These are phyloP conservation scores for Austroboletus novae-zelandiae DNA, from an alignment of 1,284 basidiomycete genomes.

Conservation along the genomic window DNA sequence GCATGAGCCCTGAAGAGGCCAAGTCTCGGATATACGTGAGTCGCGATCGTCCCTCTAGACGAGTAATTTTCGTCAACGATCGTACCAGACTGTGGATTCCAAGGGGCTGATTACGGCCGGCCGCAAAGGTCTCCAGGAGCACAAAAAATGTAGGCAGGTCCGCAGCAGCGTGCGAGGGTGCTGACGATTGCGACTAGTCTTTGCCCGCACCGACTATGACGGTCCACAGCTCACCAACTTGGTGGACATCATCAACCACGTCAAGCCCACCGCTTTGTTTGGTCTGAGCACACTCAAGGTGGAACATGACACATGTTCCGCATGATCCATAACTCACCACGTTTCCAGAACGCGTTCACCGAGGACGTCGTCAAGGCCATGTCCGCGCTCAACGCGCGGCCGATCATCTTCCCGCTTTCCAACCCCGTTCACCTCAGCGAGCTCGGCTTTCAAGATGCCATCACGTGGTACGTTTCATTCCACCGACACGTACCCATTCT, in stretches of 20 bases:
- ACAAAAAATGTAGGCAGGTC: slow-evolving; percentile 58
- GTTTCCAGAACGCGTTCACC: slow-evolving; percentile 61
- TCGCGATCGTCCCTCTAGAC: slow-evolving; percentile 5
- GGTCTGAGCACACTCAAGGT: slow-evolving; percentile 75
- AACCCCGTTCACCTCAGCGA: slow-evolving; percentile 76
- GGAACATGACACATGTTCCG: slow-evolving; percentile 9
- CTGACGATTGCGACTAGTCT: slow-evolving; percentile 42
- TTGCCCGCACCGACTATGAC: slow-evolving; percentile 68
- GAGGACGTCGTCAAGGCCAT: slow-evolving; percentile 69
- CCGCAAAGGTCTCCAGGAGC: slow-evolving; percentile 65
- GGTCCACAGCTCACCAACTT: slow-evolving; percentile 63
- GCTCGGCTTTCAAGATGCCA: slow-evolving; percentile 69
- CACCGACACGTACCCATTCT: neutral
- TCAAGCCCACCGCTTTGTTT: slow-evolving; percentile 80
- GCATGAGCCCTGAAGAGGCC: slow-evolving; percentile 67
- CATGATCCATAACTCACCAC: slow-evolving; percentile 6
- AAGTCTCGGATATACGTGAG: slow-evolving; percentile 66
- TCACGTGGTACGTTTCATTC: slow-evolving; percentile 50
- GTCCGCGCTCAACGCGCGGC: slow-evolving; percentile 67
- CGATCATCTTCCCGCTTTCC: slow-evolving; percentile 85
- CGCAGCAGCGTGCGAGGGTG: neutral
- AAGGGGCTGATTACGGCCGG: slow-evolving; percentile 72
- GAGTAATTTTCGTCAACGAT: slow-evolving; percentile 11
- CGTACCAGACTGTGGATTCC: slow-evolving; percentile 63
- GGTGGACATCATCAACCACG: slow-evolving; percentile 71